phyloP scores from a whole-genome alignment of 2,329 filamentous ascomycete species.

The Diaporthe ilicicola region DNA sequence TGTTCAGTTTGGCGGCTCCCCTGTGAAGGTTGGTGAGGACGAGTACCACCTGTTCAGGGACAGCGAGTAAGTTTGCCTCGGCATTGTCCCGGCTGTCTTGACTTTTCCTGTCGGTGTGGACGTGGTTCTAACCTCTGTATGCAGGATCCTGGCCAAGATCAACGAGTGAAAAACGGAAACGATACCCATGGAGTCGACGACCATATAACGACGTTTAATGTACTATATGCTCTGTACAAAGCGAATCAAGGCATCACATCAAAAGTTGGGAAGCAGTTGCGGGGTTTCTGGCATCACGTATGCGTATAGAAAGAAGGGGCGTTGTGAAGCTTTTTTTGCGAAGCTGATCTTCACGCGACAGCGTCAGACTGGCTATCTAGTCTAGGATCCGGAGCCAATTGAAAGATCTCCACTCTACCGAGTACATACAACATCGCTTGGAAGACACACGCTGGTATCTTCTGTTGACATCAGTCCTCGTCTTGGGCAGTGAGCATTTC shows the following conservation, averaged over 20 bases:
- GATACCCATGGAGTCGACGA: conserved; percentile 35
- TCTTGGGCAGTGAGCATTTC: background rate
- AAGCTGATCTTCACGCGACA: background rate
- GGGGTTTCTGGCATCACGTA: conserved; percentile 23
- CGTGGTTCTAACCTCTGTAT: conserved; percentile 33
- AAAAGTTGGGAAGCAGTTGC: conserved; percentile 29
- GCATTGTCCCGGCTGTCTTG: conserved; percentile 1
- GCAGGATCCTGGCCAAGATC: conserved; percentile 97
- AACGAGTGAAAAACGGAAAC: conserved; percentile 76
- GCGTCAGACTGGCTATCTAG: conserved; percentile 6
- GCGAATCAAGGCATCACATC: conserved; percentile 35
- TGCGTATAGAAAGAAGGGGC: conserved; percentile 23
- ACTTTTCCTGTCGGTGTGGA: background rate
- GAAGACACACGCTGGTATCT: background rate
- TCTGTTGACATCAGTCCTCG: background rate
- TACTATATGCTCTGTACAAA: conserved; percentile 38
- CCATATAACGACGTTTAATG: conserved; percentile 37
- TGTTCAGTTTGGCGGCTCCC: conserved; percentile 85
- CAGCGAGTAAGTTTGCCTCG: conserved; percentile 80
- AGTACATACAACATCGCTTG: background rate
- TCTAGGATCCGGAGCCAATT: conserved; percentile 13
- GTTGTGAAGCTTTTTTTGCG: background rate
- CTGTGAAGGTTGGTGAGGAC: conserved; percentile 97
- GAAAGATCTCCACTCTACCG: conserved; percentile 19
- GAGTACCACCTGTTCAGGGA: conserved; percentile 97